phyloP scores from a whole-genome alignment of 2,329 filamentous ascomycete genomes.

The Ceratocystis smalleyi region DNA sequence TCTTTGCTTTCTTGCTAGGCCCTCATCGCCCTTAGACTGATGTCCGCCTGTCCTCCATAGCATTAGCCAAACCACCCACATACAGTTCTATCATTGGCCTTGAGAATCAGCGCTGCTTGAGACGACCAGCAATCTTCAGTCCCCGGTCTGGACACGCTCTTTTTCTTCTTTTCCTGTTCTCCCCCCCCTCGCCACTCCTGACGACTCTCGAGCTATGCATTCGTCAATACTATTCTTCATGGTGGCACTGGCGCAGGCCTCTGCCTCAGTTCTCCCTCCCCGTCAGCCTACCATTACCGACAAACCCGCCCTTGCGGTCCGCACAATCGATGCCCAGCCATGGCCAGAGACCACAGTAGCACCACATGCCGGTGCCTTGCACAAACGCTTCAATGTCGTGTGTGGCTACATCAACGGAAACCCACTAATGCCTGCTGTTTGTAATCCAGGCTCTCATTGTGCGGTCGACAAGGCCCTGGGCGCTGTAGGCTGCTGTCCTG shows the following conservation, averaged over 20 bases:
- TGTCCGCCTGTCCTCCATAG: not conserved
- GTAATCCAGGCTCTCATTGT: conserved; percentile 42
- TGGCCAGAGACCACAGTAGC: not conserved
- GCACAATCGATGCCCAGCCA: conserved; percentile 22
- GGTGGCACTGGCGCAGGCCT: conserved; percentile 23
- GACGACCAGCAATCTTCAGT: not conserved
- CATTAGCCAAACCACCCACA: not conserved
- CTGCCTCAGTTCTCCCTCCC: conserved; percentile 27
- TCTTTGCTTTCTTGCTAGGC: not conserved
- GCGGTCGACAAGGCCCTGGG: conserved; percentile 35
- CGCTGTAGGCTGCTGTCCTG: conserved; percentile 42
- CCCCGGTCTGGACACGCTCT: not conserved
- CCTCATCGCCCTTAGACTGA: not conserved
- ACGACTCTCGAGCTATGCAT: conserved; percentile 21
- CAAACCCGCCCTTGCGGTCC: conserved; percentile 23
- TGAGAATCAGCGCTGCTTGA: not conserved
- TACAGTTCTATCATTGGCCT: not conserved
- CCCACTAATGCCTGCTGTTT: conserved; percentile 38
- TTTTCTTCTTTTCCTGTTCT: not conserved
- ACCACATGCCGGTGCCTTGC: conserved; percentile 45
- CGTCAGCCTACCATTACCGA: conserved; percentile 24
- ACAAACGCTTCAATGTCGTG: conserved; percentile 61
- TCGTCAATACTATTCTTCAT: conserved; percentile 24
- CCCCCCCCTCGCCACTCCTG: too few species aligned
- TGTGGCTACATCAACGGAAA: conserved; percentile 44